Conservation (phyloP, 495 filamentous ascomycete species). For the Tuber indicum region DNA sequence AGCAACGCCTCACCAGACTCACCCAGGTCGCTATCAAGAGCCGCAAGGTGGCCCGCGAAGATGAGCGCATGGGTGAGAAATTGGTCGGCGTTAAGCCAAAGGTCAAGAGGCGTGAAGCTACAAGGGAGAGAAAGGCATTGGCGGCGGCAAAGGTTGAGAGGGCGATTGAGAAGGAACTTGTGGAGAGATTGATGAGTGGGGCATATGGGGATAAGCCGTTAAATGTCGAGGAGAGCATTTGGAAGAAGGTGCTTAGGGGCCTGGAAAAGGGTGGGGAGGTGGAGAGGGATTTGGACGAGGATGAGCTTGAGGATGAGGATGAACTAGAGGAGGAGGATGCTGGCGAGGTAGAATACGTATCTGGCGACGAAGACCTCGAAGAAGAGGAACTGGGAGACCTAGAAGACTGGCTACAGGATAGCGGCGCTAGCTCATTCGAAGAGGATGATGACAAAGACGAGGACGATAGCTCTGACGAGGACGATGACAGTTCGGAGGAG, state of each 20-base stretch:
- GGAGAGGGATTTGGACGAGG: slow-evolving; percentile 75
- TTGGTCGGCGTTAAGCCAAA: slow-evolving; percentile 89
- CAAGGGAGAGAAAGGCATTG: slow-evolving; percentile 86
- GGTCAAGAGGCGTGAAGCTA: slow-evolving; percentile 78
- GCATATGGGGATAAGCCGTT: slow-evolving; percentile 92
- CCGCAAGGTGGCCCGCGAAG: slow-evolving; percentile 74
- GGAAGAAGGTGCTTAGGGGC: slow-evolving; percentile 93
- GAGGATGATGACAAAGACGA: slow-evolving; percentile 45
- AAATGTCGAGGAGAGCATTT: slow-evolving; percentile 87
- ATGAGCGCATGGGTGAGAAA: slow-evolving; percentile 82
- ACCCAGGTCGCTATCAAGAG: slow-evolving; percentile 89
- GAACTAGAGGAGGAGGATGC: slow-evolving; percentile 66
- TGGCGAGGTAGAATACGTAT: slow-evolving; percentile 79
- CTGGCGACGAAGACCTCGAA: slow-evolving; percentile 53
- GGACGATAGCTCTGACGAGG: slow-evolving; percentile 38
- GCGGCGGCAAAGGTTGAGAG: slow-evolving; percentile 92
- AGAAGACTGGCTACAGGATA: slow-evolving; percentile 66
- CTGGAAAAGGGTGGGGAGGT: slow-evolving; percentile 82
- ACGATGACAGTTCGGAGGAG: slow-evolving; percentile 48
- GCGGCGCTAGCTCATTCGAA: slow-evolving; percentile 50
- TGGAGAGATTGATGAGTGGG: slow-evolving; percentile 82
- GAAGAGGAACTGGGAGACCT: slow-evolving; percentile 61
- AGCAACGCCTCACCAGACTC: slow-evolving; percentile 88
- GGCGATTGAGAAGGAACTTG: slow-evolving; percentile 90
- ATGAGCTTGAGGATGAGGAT: slow-evolving; percentile 77